Evolutionary conservation across 139 green algal genomes (phyloP).

Genomic region (Penium margaritaceum): DNA sequence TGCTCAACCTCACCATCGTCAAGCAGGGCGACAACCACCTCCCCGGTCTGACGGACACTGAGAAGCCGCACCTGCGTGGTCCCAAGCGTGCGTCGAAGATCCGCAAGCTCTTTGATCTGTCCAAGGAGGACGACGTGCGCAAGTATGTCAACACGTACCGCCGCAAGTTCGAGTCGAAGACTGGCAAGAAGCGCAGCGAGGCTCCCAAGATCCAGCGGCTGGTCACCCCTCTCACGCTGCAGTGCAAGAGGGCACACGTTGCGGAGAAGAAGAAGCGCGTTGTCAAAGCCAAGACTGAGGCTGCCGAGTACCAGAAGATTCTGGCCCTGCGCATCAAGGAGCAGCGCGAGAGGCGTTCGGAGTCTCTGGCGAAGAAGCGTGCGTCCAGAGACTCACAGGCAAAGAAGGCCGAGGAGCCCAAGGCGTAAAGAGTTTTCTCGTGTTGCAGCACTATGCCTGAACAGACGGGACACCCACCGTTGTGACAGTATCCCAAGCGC

Average conservation of each 20-base stretch:
- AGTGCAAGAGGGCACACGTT: conserved; percentile 78
- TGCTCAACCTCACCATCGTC: conserved; percentile 96
- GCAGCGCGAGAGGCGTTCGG: conserved; percentile 80
- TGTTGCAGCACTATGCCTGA: too few species aligned
- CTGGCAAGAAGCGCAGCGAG: conserved; percentile 83
- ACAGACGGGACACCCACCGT: too few species aligned
- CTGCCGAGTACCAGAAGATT: conserved; percentile 94
- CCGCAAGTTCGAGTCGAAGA: conserved; percentile 68
- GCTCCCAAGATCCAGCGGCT: conserved; percentile 93
- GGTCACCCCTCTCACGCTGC: conserved; percentile 70
- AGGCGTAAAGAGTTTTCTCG: too few species aligned
- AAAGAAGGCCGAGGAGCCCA: too few species aligned
- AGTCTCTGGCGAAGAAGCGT: conserved; percentile 94
- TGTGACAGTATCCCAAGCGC: too few species aligned
- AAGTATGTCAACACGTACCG: conserved; percentile 97
- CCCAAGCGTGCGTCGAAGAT: conserved; percentile 96
- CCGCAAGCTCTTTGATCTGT: conserved; percentile 96
- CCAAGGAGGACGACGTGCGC: conserved; percentile 95
- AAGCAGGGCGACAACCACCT: conserved; percentile 75
- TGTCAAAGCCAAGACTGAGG: conserved; percentile 71
- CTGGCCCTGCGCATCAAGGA: conserved; percentile 80
- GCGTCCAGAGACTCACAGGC: conserved; percentile 44
- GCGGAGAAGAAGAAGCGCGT: conserved; percentile 70
- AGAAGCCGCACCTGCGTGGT: conserved; percentile 88
- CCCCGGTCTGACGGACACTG: conserved; percentile 90